These are phyloP conservation scores for Babesia divergens DNA, from an alignment of 169 alveolate species.

Conservation along the genomic window DNA sequence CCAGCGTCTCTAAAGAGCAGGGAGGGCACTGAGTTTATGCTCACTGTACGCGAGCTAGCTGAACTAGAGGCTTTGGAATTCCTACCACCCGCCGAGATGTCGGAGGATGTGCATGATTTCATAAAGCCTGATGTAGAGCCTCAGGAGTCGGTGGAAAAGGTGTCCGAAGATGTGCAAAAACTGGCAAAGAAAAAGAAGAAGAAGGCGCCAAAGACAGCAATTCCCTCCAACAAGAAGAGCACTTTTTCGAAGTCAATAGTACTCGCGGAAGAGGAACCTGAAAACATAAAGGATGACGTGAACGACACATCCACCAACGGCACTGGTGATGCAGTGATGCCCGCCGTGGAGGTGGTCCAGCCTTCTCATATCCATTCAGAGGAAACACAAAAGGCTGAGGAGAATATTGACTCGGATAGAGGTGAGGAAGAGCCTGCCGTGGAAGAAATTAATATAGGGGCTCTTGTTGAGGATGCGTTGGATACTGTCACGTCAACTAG, in stretches of 20 bases:
- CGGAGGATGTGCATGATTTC: slow-evolving; percentile 6
- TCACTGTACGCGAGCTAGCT: slow-evolving; percentile 44
- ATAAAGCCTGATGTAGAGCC: not conserved
- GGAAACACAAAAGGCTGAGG: not conserved
- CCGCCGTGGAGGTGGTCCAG: not conserved
- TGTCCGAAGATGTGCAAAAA: slow-evolving; percentile 38
- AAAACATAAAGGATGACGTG: not conserved
- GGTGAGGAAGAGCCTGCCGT: slow-evolving; percentile 14
- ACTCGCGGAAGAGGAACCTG: slow-evolving; percentile 14
- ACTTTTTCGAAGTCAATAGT: slow-evolving; percentile 54
- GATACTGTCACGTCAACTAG: not conserved
- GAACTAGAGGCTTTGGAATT: slow-evolving; percentile 62
- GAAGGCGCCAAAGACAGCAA: slow-evolving; percentile 53
- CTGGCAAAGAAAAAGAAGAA: slow-evolving; percentile 63
- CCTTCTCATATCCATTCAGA: not conserved
- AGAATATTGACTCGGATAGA: not conserved
- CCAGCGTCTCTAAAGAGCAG: slow-evolving; percentile 69
- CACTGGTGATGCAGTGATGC: not conserved
- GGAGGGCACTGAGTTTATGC: slow-evolving; percentile 56
- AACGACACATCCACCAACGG: not conserved
- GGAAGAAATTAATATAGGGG: slow-evolving; percentile 1
- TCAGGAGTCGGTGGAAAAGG: slow-evolving; percentile 5
- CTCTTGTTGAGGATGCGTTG: slow-evolving; percentile 33
- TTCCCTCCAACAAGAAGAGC: slow-evolving; percentile 66
- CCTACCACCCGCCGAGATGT: slow-evolving; percentile 28